Base-by-base conservation (phyloP, 2,329 filamentous ascomycete species). In the Aureobasidium sp. region DNA sequence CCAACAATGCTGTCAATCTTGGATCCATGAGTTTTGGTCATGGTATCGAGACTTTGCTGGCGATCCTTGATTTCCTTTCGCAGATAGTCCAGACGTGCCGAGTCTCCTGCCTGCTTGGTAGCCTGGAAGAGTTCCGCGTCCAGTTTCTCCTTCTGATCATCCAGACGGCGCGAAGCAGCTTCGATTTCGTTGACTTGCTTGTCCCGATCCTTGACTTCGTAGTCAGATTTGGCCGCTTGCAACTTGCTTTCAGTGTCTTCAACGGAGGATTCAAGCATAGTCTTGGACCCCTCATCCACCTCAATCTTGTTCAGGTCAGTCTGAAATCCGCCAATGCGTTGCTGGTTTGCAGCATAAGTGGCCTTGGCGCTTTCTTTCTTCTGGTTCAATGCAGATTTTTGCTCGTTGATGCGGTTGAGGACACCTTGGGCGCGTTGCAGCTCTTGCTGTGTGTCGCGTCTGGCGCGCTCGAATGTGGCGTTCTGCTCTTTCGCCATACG, bases 241-340 rank as follows among this genome's bases (percentile, higher is more conserved):
- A 96, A 78, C 37, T 81, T 82, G 19, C 78, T 76, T 64, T 88
- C 83, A 0, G 89, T 80, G 42, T 94, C 89, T 40, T 85, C 82
- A 53, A 89, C 82, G 59, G 88, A 86, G 17, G 86, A 83, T 68
- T 94, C 88, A 7, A 97, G 79, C 3, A 89, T 79, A 29, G 89
- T 88, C 72, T 90, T 90, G 35, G 84, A 84, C 3, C 92, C 92
- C 75, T 97, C 93, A 67, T 99, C 93, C 33, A 92, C 82, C 39
- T 88, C 82, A 61, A 99, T 87, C n/a, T 79, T 78, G 67, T 87
- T 82, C 35, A 91, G 78, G 35, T 88, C 84, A 50, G 78, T 81
- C 70, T 96, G 90, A 37, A 92, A 79, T 0, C 78, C 76, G 3
- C 75, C 75, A 7, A 87, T 84, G 60, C 88, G 88, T 69, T 82